Evolutionary conservation across 345 rosid species (phyloP).

Genomic region (Camelina sativa): DNA sequence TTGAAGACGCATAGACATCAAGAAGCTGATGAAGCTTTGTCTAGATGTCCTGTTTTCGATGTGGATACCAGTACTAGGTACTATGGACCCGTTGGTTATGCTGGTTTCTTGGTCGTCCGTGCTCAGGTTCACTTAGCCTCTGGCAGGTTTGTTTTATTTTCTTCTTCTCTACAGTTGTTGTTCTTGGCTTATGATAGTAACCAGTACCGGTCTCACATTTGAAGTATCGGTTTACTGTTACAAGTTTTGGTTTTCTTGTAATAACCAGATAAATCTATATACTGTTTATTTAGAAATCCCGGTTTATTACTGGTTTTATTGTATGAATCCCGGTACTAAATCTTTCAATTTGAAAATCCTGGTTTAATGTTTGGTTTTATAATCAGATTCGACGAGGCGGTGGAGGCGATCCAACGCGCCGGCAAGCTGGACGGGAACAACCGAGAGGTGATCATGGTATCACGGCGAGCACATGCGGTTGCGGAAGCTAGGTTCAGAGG

Average conservation of each 20-base stretch:
- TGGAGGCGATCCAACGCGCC: constrained; percentile 69
- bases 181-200: background rate
- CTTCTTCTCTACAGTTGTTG: background rate
- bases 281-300: background rate
- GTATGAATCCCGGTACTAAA: background rate
- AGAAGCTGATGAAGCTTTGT: constrained; percentile 71
- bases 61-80: constrained; percentile 66
- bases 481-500: constrained; percentile 71
- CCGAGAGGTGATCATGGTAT: constrained; percentile 59
- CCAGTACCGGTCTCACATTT: background rate
- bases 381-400: constrained; percentile 70
- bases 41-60: constrained; percentile 61
- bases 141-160: constrained; percentile 69
- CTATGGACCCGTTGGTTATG: constrained; percentile 75
- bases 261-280: background rate
- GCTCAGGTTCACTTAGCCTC: constrained; percentile 83
- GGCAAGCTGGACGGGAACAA: constrained; percentile 68
- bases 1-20: constrained; percentile 74
- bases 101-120: constrained; percentile 67
- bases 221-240: background rate
- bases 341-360: constrained; percentile 19
- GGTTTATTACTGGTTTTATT: background rate
- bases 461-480: constrained; percentile 59
- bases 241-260: background rate
- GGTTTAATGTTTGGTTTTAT: constrained; percentile 11